Percentiles rank a stretch among this genome's conserved stretches.
Conservation (phyloP, 768 basidiomycete species). For the Mycena haematopus region DNA sequence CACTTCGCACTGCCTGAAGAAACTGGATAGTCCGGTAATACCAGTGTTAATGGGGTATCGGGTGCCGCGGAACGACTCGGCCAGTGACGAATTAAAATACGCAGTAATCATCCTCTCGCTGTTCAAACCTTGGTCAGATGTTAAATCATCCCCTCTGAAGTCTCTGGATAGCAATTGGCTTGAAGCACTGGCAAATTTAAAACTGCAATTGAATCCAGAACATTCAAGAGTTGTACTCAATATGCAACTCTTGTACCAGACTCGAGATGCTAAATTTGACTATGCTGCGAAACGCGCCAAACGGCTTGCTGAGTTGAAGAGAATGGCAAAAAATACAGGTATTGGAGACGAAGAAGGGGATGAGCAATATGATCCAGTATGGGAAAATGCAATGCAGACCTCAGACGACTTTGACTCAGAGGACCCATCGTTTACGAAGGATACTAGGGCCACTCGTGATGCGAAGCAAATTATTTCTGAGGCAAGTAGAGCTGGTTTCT, state of each 20-base stretch:
- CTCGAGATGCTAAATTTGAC: conserved; percentile 19
- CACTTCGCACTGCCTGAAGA: conserved; percentile 16
- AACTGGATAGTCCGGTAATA: conserved; percentile 6
- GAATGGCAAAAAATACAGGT: neutral
- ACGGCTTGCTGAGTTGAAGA: conserved; percentile 4
- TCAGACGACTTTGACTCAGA: neutral
- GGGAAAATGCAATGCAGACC: conserved; percentile 12
- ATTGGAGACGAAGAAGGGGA: neutral
- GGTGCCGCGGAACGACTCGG: conserved; percentile 18
- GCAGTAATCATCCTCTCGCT: conserved; percentile 6
- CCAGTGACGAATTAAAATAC: conserved; percentile 17
- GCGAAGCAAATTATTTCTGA: too few relatives aligned
- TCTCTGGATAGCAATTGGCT: neutral
- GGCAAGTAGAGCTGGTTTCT: too few relatives aligned
- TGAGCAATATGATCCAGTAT: conserved; percentile 1
- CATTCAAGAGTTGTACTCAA: neutral
- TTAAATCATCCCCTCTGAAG: conserved; percentile 13
- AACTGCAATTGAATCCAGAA: neutral
- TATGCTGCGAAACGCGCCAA: conserved; percentile 7
- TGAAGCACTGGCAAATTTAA: neutral
- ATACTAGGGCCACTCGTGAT: too few relatives aligned
- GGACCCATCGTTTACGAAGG: too few relatives aligned
- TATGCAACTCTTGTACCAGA: conserved; percentile 22
- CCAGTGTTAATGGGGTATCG: conserved; percentile 9
- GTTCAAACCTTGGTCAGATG: conserved; percentile 16